Percentiles rank a stretch among this genome's conserved stretches.
phyloP scores from a whole-genome alignment of 1,284 basidiomycete genomes.

The Sanguinoderma infundibulare region DNA sequence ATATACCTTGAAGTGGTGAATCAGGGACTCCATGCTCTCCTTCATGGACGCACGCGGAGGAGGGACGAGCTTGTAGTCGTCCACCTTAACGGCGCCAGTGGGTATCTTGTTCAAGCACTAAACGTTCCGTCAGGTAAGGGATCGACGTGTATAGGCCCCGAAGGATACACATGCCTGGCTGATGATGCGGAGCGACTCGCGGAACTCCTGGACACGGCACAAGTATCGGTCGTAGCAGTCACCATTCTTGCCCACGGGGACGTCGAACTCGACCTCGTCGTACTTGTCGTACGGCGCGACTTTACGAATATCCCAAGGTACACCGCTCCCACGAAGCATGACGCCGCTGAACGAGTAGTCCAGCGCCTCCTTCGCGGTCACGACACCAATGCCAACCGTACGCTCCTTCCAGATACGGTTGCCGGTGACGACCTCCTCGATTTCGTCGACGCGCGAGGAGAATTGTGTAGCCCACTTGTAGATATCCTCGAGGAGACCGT shows the following conservation, averaged over 20 bases:
- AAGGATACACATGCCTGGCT: constrained; percentile 56
- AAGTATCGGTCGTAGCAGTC: constrained; percentile 98
- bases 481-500: constrained; percentile 96
- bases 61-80: constrained; percentile 98
- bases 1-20: constrained; percentile 95
- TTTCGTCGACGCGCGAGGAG: constrained; percentile 89
- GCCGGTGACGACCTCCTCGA: constrained; percentile 96
- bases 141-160: neutral
- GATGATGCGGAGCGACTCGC: constrained; percentile 93
- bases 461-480: constrained; percentile 99
- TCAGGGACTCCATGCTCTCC: constrained; percentile 97
- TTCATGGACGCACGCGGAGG: constrained; percentile 98
- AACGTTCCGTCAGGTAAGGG: neutral
- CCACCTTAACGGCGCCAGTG: constrained; percentile 90
- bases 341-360: constrained; percentile 97
- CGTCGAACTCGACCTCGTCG: constrained; percentile 96
- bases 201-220: constrained; percentile 98
- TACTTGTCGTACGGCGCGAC: constrained; percentile 96
- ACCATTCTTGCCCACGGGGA: constrained; percentile 95
- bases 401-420: constrained; percentile 99
- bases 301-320: constrained; percentile 96
- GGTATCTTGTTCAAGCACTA: constrained; percentile 98
- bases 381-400: constrained; percentile 90
- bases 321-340: constrained; percentile 94
- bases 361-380: constrained; percentile 92